These are phyloP conservation scores for Globisporangium viniferum DNA, from an alignment of 352 stramenopile species.

Conservation along the genomic window DNA sequence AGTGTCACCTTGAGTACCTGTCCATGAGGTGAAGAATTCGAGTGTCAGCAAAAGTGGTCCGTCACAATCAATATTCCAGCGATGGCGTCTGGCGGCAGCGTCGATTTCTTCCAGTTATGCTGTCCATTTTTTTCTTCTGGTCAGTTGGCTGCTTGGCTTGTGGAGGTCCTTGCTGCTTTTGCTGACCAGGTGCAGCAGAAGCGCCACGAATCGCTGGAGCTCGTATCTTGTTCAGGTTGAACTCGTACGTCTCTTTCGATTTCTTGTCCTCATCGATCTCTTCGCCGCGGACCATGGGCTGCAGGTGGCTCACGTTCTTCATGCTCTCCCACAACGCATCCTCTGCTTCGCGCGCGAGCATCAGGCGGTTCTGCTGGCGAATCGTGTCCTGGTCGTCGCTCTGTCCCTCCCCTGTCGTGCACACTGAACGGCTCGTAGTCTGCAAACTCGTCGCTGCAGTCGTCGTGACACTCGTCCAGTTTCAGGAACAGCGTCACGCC, in stretches of 20 bases:
- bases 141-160: slow-evolving; percentile 20
- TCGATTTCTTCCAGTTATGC: neutral
- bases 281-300: slow-evolving; percentile 9
- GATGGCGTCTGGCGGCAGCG: neutral
- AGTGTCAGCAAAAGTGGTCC: no score
- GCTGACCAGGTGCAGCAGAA: neutral
- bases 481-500: slow-evolving; percentile 22
- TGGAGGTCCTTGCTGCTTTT: slow-evolving; percentile 17
- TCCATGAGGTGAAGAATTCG: no score
- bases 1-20: no score
- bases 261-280: slow-evolving; percentile 18
- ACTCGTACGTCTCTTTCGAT: slow-evolving; percentile 30
- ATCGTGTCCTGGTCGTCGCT: slow-evolving; percentile 45
- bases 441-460: slow-evolving; percentile 86
- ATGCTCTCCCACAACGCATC: slow-evolving; percentile 71
- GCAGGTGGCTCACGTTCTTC: slow-evolving; percentile 50
- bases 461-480: slow-evolving; percentile 72
- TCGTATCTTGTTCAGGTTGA: slow-evolving; percentile 8
- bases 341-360: slow-evolving; percentile 55
- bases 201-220: neutral
- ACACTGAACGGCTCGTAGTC: slow-evolving; percentile 72
- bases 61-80: no score
- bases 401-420: slow-evolving; percentile 31
- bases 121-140: slow-evolving; percentile 14
- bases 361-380: slow-evolving; percentile 46